Base-by-base conservation (phyloP, 352 stramenopile species). In the Poterioochromonas sp. region DNA sequence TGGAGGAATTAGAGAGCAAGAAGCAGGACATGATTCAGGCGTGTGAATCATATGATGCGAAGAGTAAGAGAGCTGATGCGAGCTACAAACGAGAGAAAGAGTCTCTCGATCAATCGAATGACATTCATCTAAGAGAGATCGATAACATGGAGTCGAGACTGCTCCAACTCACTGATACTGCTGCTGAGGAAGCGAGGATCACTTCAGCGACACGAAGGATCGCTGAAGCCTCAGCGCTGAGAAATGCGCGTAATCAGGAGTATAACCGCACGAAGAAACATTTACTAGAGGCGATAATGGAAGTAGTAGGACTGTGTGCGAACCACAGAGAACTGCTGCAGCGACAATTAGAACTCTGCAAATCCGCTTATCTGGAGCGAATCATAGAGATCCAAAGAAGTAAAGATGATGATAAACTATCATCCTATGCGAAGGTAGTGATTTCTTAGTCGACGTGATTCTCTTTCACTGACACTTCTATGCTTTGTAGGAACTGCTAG, bases 1-100 rank as follows among this genome's bases (percentile, higher is more conserved):
- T 80, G 53, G 85, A 91, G 60, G 85, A 90, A 73, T 76, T 78
- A 22, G 29, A 79, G 62, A 26, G 18, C 12, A 12, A n/a, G 37
- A 15, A 37, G 60, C n/a, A 37, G 18, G 69, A 76, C 11, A 12
- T 76, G 41, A 12, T 71, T 12, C 11, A 76, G 43, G 40, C 32
- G 12, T 15, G 12, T 20, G 34, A 47, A 34, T 8, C 22, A 32
- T 5, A 29, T 34, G 51, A 78, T n/a, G 15, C 18, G 37, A 35
- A 49, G 5, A 43, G 5, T 29, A 15, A 73, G 26, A 12, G 47
- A 12, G 73, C 47, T 8, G 51, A 37, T 8, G 15, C 15, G 73
- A 29, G 64, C 8, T 78, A 78, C 68, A 15, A 34, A 12, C 47
- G 73, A 35, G 69, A 76, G 69, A 76, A 76, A n/a, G 69, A 76